Evolutionary conservation across 805 yeast species (phyloP).

Genomic region (Candida alai): DNA sequence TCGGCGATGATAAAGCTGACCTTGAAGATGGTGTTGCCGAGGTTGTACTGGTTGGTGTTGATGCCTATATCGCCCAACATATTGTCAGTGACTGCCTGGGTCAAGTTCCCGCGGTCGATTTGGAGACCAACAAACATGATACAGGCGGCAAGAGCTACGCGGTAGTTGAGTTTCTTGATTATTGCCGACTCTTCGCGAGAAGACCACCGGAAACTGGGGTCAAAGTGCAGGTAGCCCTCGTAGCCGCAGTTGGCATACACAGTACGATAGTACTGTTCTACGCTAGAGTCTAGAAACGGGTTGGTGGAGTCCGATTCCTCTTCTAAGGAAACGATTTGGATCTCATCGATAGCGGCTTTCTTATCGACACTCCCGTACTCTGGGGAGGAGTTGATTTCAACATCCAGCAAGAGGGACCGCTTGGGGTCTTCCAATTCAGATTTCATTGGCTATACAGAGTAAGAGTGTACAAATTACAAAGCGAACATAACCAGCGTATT

Average conservation of each 20-base stretch:
- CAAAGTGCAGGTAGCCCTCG: slow-evolving; percentile 53
- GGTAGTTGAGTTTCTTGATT: slow-evolving; percentile 49
- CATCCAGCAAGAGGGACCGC: too few relatives aligned
- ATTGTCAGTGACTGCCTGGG: slow-evolving; percentile 56
- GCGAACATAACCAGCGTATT: too few relatives aligned
- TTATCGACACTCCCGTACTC: too few relatives aligned
- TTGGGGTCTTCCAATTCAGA: too few relatives aligned
- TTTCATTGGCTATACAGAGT: too few relatives aligned
- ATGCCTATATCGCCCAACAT: slow-evolving; percentile 47
- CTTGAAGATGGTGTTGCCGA: slow-evolving; percentile 52
- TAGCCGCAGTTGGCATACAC: slow-evolving; percentile 42
- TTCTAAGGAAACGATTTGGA: slow-evolving; percentile 3
- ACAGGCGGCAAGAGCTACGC: slow-evolving; percentile 55
- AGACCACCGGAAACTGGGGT: slow-evolving; percentile 56
- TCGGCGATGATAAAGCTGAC: slow-evolving; percentile 53
- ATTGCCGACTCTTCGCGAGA: slow-evolving; percentile 46
- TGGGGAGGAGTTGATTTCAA: too few relatives aligned
- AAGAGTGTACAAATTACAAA: too few relatives aligned
- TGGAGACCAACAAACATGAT: slow-evolving; percentile 57
- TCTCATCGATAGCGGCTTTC: slow-evolving; percentile 3
- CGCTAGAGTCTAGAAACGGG: slow-evolving; percentile 8
- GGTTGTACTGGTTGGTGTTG: slow-evolving; percentile 53
- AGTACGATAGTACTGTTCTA: slow-evolving; percentile 8
- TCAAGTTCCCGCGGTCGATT: slow-evolving; percentile 53
- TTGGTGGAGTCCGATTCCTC: slow-evolving; percentile 2